Percentiles rank a stretch among this genome's conserved stretches.
These are phyloP conservation scores for Backusella mclennaniae DNA, from an alignment of 192 early-diverging fungal species.

Conservation along the genomic window DNA sequence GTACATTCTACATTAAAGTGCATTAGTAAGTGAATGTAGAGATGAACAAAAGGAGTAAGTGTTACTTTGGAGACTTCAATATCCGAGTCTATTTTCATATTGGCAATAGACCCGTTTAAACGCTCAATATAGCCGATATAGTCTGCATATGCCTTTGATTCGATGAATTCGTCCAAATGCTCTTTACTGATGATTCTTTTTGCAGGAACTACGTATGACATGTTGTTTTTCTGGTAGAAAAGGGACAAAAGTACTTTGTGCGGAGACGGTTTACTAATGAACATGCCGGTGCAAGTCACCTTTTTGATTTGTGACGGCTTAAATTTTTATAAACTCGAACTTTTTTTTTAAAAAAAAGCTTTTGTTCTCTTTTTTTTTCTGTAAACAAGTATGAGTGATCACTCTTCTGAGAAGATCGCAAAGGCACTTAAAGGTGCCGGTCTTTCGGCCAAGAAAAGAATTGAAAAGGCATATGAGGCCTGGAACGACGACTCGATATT, in stretches of 20 bases:
- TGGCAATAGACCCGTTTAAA: constrained; percentile 76
- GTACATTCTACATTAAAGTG: constrained; percentile 34
- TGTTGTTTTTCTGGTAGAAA: not conserved
- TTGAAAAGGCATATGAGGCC: constrained; percentile 18
- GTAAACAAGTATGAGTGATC: constrained; percentile 5
- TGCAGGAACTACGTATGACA: constrained; percentile 36
- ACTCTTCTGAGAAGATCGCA: constrained; percentile 34
- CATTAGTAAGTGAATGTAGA: not conserved
- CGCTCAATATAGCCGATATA: constrained; percentile 67
- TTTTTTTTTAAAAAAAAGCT: no score
- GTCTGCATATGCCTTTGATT: constrained; percentile 60
- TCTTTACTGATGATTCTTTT: constrained; percentile 80
- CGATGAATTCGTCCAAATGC: constrained; percentile 77
- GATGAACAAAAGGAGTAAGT: not conserved
- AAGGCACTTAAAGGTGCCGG: constrained; percentile 37
- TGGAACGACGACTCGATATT: constrained; percentile 27
- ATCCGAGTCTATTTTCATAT: constrained; percentile 54
- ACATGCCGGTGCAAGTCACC: not conserved
- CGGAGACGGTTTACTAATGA: not conserved
- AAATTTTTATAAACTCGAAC: no score
- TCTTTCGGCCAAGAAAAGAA: constrained; percentile 20
- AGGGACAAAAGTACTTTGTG: not conserved
- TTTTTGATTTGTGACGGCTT: not conserved
- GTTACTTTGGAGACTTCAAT: constrained; percentile 52
- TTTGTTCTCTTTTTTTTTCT: not conserved